Conservation (phyloP, 148 eudicot species). For the Rhododendron henanense region DNA sequence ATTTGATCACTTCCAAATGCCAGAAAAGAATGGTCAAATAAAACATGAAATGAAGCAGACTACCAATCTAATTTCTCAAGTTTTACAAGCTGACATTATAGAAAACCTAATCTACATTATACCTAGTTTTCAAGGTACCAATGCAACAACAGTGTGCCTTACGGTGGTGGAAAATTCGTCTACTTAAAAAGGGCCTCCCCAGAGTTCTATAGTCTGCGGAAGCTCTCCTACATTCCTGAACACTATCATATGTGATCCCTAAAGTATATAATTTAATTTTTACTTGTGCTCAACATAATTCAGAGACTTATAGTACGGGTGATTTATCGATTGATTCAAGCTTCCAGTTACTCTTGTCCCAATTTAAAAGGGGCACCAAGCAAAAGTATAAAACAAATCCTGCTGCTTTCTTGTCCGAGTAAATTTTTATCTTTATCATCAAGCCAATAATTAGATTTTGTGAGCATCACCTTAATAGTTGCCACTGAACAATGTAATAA, state of each 20-base stretch:
- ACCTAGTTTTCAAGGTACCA: not conserved
- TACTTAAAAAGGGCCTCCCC: not conserved
- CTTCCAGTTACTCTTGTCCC: not conserved
- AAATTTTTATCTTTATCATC: not conserved
- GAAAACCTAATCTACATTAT: not conserved
- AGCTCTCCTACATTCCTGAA: not conserved
- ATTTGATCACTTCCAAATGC: not conserved
- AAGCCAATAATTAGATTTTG: not conserved
- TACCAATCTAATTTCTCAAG: not conserved
- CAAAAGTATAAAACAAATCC: not conserved
- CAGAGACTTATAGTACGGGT: not conserved
- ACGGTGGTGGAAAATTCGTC: not conserved
- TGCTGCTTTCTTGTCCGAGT: not conserved
- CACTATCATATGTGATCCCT: not conserved
- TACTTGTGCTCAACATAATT: not conserved
- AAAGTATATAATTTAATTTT: not conserved
- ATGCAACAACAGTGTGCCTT: not conserved
- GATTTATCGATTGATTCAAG: not conserved
- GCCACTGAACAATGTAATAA: not conserved
- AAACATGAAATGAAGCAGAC: not conserved
- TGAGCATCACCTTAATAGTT: not conserved
- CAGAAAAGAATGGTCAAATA: not conserved
- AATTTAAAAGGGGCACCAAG: not conserved
- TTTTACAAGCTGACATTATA: not conserved
- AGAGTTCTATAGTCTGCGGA: not conserved